Base-by-base conservation (phyloP, 345 rosid species). In the Cardiospermum halicacabum region DNA sequence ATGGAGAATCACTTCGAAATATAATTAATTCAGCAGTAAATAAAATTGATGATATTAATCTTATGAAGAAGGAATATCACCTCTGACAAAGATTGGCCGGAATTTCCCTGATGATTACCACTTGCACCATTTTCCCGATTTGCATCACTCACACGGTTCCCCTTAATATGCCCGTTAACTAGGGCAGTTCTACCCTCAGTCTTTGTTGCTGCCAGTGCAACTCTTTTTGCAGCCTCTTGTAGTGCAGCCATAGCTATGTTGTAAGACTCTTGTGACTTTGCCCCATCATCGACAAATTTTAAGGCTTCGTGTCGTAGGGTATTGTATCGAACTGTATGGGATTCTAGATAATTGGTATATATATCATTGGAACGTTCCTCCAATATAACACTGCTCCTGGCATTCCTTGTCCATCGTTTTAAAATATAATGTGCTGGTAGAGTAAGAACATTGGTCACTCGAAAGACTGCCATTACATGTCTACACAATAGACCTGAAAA, bases 371-470 rank as follows among this genome's bases (percentile, higher is more conserved):
- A 47, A 45, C 27, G 78, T 57, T 71, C 81, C 30, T 74, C 83
- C 32, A 76, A 68, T 24, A 67, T 66, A 34, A 70, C 74, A 62
- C 81, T 71, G 56, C 79, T 78, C 70, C 67, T 81, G 26, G 79
- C 85, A 59, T 78, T 76, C 30, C 73, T 75, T 58, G 82, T 81
- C 85, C 85, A 81, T 43, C 85, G 73, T 65, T 74, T 69, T 68
- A 78, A 40, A 43, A 81, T 72, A 43, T 75, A 81, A 48, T 78
- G 79, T 27, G 81, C 71, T 13, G 85, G 85, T 25, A 81, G 81
- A 15, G 82, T 78, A 55, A 81, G 82, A 43, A 81, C 77, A 26
- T 81, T 81, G 42, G 78, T 81, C 27, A 76, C 82, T 67, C 82
- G 76, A 39, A 81, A 81, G 25, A 78, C 82, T 43, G 85, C 77